These are phyloP conservation scores for Spatholobus suberectus DNA, from an alignment of 306 rosid species.

Conservation along the genomic window DNA sequence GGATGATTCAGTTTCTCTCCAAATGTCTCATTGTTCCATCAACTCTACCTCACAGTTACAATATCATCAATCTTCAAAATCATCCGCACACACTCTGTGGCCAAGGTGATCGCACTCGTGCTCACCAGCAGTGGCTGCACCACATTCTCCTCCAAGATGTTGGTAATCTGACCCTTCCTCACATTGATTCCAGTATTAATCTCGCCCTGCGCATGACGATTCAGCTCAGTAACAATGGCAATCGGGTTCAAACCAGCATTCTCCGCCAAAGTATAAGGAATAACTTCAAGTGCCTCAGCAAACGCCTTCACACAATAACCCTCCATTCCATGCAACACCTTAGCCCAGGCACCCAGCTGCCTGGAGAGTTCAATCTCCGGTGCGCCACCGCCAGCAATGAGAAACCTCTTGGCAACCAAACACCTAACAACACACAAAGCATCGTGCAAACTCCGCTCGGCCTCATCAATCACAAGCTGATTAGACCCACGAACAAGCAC, in stretches of 20 bases:
- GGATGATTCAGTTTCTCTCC: conserved; percentile 36
- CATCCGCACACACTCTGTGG: conserved; percentile 98
- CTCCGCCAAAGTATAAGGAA: conserved; percentile 94
- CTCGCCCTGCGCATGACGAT: conserved; percentile 96
- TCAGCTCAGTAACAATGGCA: conserved; percentile 93
- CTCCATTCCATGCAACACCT: conserved; percentile 98
- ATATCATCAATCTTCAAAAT: conserved; percentile 98
- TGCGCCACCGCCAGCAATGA: conserved; percentile 98
- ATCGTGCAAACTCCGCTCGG: conserved; percentile 94
- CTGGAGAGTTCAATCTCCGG: conserved; percentile 96
- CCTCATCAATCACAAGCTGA: conserved; percentile 86
- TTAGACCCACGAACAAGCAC: conserved; percentile 95
- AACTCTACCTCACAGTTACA: conserved; percentile 86
- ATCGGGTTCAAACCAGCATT: conserved; percentile 97
- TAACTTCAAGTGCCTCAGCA: conserved; percentile 98
- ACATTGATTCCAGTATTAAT: conserved; percentile 94
- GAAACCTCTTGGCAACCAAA: conserved; percentile 84
- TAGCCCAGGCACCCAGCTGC: conserved; percentile 99
- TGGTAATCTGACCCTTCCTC: conserved; percentile 99
- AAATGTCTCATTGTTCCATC: conserved; percentile 26
- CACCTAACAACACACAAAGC: conserved; percentile 98
- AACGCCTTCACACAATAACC: conserved; percentile 87
- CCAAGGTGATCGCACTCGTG: conserved; percentile 92
- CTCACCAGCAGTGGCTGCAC: conserved; percentile 99
- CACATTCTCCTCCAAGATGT: conserved; percentile 99